Evolutionary conservation across 2,329 filamentous ascomycete species (phyloP), one percentile per base, ranked within the genome.

Genomic region (Stachybotrys chartarum): DNA sequence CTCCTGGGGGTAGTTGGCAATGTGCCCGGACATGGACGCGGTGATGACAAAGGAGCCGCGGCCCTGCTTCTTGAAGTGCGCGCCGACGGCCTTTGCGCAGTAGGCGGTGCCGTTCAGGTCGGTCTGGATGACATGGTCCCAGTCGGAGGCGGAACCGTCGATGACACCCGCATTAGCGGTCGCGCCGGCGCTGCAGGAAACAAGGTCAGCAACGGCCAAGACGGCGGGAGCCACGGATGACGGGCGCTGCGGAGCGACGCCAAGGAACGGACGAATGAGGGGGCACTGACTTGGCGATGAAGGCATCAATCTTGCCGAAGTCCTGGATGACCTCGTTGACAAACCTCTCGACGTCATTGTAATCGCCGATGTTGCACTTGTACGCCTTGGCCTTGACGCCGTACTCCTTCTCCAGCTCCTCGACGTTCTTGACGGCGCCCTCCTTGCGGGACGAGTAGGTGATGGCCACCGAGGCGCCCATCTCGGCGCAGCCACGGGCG

Each of bases 251-350:
- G 11, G 32, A 35, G 31, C 32, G 11, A 30, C 39, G n/a, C 12
- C 12, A n/a, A 45, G 42, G 8, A 11, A 45, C 31, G n/a, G 44
- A 35, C 32, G 32, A 32, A 30, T 42, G 46, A 18, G 5, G 7
- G 76, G 82, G 80, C 42, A 82, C 86, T 46, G 80, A 86, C 70
- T 91, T 91, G 64, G 88, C 87, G 54, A 91, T 81, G 63, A 91
- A 90, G 58, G 86, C 81, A 60, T 91, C 87, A 56, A 91, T 82
- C 51, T 84, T 82, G 64, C 85, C 85, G 67, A 91, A 92, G 66
- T 92, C 88, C 61, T 76, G 74, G 67, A 87, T 79, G 60, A 91
- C 84, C 39, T 91, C 82, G 55, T 75, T 73, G 55, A 85, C 74
- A 60, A 82, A 76, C 50, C 73, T 68, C 66, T 83, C 72, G 55